Base-by-base conservation (phyloP, 1,284 basidiomycete species). In the Peniophora sp. region DNA sequence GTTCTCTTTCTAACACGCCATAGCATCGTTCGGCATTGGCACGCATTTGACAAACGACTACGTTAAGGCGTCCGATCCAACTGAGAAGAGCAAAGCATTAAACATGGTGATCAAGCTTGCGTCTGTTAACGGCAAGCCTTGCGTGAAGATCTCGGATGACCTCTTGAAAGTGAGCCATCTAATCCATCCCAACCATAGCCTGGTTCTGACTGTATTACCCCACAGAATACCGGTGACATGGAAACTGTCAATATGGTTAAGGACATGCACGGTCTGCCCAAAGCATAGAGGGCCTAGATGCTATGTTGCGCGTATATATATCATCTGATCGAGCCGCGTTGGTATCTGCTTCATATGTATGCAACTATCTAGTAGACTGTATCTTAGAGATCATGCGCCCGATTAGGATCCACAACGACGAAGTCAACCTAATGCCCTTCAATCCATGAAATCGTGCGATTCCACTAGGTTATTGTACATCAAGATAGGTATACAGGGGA, bases 51-150 rank as follows among this genome's bases (percentile, higher is more conserved):
- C 92, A 10, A 97, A 97, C 61, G 94, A 94, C 65, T 95, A 92
- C 68, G 66, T 64, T 53, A 79, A 74, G 39, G 60, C 67, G 44
- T 81, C 79, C 8, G 73, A 76, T 5, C 73, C 76, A 12, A 66
- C 57, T 22, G 72, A 81, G 62, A 81, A 77, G 60, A 91, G 86
- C 64, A 89, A 83, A 62, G 80, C 92, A 22, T 69, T 97, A 55
- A 96, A 95, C 61, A 97, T 97, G 64, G 93, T 97, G 39, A 93
- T 96, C 69, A 97, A 97, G 68, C 73, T 97, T 6, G 77, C 80
- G 27, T 76, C 79, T 45, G 84, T 95, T 12, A 73, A 91, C 58
- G 78, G 76, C 11, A 74, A 74, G 53, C 81, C 83, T 1, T 95
- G 92, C 58, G 81, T 97, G 56, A 97, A 97, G 69, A 83, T 97